Evolutionary conservation across 768 basidiomycete species (phyloP).

Genomic region (Cyclocybe cylindracea): DNA sequence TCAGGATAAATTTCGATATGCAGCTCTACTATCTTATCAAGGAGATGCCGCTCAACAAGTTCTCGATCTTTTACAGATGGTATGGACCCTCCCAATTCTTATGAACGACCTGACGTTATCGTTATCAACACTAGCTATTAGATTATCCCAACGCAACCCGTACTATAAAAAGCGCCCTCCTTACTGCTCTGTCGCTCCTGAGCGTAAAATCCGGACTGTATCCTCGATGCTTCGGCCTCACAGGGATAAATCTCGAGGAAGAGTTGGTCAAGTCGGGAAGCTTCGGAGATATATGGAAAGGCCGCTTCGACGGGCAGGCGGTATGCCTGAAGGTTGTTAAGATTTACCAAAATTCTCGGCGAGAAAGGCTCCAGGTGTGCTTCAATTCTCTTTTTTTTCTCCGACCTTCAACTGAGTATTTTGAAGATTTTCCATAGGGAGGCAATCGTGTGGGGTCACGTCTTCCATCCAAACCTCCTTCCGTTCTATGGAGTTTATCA

Average conservation of each 20-base stretch:
- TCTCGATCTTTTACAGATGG: constrained; percentile 27
- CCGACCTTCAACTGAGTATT: not conserved
- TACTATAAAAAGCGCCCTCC: constrained; percentile 13
- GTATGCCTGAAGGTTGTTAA: constrained; percentile 29
- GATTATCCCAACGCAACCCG: constrained; percentile 15
- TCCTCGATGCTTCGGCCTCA: constrained; percentile 24
- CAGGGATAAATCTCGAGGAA: constrained; percentile 9
- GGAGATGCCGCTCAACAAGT: constrained; percentile 13
- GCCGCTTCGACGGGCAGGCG: constrained; percentile 10
- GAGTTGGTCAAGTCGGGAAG: constrained; percentile 18
- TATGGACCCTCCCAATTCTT: constrained; percentile 2
- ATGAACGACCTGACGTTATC: not conserved
- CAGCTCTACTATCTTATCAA: constrained; percentile 5
- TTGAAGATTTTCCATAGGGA: constrained; percentile 28
- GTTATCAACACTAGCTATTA: constrained; percentile 8
- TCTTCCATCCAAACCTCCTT: constrained; percentile 31
- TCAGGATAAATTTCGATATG: constrained; percentile 2
- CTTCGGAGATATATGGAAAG: constrained; percentile 31
- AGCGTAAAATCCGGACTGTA: constrained; percentile 24
- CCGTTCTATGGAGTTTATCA: constrained; percentile 38
- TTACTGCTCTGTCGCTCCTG: constrained; percentile 22
- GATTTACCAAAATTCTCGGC: constrained; percentile 20
- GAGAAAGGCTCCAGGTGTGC: constrained; percentile 23
- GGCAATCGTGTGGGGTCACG: constrained; percentile 30
- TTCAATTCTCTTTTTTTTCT: not conserved